Evolutionary conservation across 176 grass and related monocot species (phyloP), one percentile per base, ranked within the genome.

Genomic region (Aegilops sharonensis): DNA sequence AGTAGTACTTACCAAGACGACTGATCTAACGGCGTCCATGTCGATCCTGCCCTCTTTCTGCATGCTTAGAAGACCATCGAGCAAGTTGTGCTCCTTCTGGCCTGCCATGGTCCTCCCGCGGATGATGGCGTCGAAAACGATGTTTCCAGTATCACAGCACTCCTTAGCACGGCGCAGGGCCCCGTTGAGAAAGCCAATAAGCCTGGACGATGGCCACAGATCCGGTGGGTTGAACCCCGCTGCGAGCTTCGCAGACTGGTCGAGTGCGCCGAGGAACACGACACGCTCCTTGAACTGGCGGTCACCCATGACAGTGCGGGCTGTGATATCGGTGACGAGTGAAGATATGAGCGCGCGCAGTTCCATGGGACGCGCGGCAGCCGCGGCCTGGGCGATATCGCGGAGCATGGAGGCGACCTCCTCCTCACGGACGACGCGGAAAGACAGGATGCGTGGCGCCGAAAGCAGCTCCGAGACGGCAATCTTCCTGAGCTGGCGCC

Each of bases 11-110:
- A 88, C 86, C 56, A 88, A 37, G 31, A 88, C 43, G 34, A 88
- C 24, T 32, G 27, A 54, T 88, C 68, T 82, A 9, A 89, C 80
- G 34, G 56, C 21, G 12, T 85, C 64, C 11, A 85, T 72, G 35
- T 34, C 45, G 35, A 48, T 48, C 47, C 47, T 48, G 13, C 47
- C 47, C 47, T 48, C 4, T 48, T 48, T 48, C 12, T 84, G 57
- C 9, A 88, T 76, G 43, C 56, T 91, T 21, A 91, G 59, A 11
- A 91, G 89, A 35, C 82, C 56, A 1, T 82, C 78, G 5, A 88
- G 68, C 43, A 88, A 32, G 75, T 87, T 48, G 47, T 48, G 81
- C 25, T 67, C 81, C 14, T 39, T 68, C 34, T 80, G 74, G 0
- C 70, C 70, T 52, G 39, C 72, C 24, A 13, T 85, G 85, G 64